Base-by-base conservation (phyloP, 192 early-diverging fungal genomes). In the Coemansia sp. region DNA sequence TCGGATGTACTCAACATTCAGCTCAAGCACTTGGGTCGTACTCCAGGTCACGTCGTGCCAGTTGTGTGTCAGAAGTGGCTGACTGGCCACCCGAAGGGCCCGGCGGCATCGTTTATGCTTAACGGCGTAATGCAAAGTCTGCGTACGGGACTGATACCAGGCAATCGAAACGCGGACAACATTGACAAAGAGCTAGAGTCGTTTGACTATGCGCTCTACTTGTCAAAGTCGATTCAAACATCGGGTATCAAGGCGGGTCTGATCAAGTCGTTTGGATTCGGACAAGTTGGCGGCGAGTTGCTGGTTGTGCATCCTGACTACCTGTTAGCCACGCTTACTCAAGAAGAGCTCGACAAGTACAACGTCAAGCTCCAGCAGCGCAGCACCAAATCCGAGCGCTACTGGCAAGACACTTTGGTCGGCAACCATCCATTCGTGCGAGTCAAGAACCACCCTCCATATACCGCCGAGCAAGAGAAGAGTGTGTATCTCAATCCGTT, bases 61-160 rank as follows among this genome's bases (percentile, higher is more conserved):
- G 83, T 88, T 21, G 87, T 97, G 65, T 91, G 91, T 84, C 95
- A 97, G 65, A 97, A 97, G 80, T 91, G 94, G 80, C 84, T 97
- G 66, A 97, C 94, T 63, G 95, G 94, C 58, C 94, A 80, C 30
- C 89, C 93, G 60, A 96, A 96, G 89, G 96, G 91, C 42, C 89
- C 94, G 23, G 94, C 96, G 39, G 94, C 96, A 38, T 90, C 89
- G 23, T 97, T 93, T 90, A 96, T 97, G 96, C 86, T 93, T 66
- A 97, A 96, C 78, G 94, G 94, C 66, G 86, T 94, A 46, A 72
- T 97, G 28, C 94, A 96, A 72, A 82, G 88, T 49, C 80, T 97
- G 57, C 88, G 91, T 55, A 92, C 91, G 21, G 93, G 96, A 66
- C 78, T 95, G 44, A 86, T 96, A 59, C 96, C 94, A 8, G 96